Evolutionary conservation across 768 basidiomycete genomes (phyloP), one percentile per base, ranked within the genome.

Genomic region (Suillus hirtellus): DNA sequence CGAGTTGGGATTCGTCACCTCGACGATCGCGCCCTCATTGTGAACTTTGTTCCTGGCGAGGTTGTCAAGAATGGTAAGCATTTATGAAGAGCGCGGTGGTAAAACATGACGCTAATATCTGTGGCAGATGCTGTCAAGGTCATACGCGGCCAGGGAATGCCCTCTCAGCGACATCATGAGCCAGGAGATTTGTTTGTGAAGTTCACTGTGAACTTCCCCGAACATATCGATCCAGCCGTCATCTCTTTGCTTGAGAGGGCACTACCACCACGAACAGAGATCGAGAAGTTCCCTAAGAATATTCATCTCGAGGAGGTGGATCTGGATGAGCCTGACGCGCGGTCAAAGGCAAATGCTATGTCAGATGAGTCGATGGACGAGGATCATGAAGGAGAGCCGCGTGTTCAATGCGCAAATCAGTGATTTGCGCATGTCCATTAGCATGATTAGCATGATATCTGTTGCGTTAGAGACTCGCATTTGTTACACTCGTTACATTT

Each of bases 101-200:
- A 17, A 11, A 38, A 27, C 17, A 17, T 19, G 38, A 12, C 5
- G 38, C 12, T 58, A 37, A 37, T 40, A 40, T 27, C 61, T 24
- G 64, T 9, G 53, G 55, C 69, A 96, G 96, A 91, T 65, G 89
- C 91, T 50, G 72, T 95, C 71, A 98, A 97, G 78, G 89, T 96
- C 67, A 90, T 99, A 69, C 85, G 85, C 56, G 93, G 92, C 5
- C 96, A 99, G 79, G 97, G 97, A 65, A 99, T 99, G 97, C 97
- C 96, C 14, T 98, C 97, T 59, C 92, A 92, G 76, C 89, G 97
- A 65, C 96, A 99, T 78, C 97, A 99, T 78, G 95, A 99, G 73
- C 86, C 89, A 46, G 97, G 97, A 44, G 95, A 99, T 77, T 84
- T 99, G 64, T 95, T 86, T 74, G 84, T 99, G 76, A 91, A 89